A percentile compares a stretch with the other conserved stretches of the same genome.
These are phyloP conservation scores for Lentinula aciculospora DNA, from an alignment of 768 basidiomycete genomes.

Conservation along the genomic window DNA sequence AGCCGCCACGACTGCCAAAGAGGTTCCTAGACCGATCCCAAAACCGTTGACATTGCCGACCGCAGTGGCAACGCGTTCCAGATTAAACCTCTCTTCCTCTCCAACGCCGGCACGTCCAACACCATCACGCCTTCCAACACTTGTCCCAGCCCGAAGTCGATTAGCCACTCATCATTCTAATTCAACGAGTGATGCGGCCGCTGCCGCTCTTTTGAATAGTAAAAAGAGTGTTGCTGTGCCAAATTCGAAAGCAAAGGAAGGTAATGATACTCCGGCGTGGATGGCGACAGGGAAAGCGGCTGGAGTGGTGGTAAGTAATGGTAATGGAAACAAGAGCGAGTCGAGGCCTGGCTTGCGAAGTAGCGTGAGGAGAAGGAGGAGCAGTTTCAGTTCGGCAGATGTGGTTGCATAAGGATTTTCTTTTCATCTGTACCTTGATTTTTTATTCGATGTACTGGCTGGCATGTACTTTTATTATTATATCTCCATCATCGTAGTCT, in stretches of 20 bases:
- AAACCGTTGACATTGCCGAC: conserved; percentile 25
- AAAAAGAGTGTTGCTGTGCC: conserved; percentile 29
- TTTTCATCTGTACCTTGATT: conserved; percentile 10
- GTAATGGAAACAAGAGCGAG: neutral
- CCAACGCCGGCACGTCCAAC: conserved; percentile 66
- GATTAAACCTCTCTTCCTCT: conserved; percentile 44
- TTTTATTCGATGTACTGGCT: conserved; percentile 10
- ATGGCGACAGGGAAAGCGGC: conserved; percentile 70
- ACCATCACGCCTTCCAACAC: conserved; percentile 73
- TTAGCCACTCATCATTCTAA: conserved; percentile 30
- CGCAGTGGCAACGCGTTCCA: conserved; percentile 12
- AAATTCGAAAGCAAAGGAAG: conserved; percentile 69
- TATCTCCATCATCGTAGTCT: conserved; percentile 3
- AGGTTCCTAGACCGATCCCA: conserved; percentile 22
- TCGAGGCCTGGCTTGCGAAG: conserved; percentile 61
- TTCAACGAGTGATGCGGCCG: conserved; percentile 47
- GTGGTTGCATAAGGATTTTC: conserved; percentile 54
- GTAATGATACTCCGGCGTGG: conserved; percentile 59
- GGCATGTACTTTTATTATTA: conserved; percentile 5
- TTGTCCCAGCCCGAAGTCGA: conserved; percentile 54
- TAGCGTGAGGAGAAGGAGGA: conserved; percentile 68
- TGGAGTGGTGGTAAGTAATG: conserved; percentile 21
- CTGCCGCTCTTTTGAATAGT: conserved; percentile 24
- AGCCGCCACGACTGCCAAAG: conserved; percentile 30
- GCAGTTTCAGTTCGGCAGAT: conserved; percentile 85